These are phyloP conservation scores for Rhodotorula taiwanensis DNA, from an alignment of 768 basidiomycete species.

Conservation along the genomic window DNA sequence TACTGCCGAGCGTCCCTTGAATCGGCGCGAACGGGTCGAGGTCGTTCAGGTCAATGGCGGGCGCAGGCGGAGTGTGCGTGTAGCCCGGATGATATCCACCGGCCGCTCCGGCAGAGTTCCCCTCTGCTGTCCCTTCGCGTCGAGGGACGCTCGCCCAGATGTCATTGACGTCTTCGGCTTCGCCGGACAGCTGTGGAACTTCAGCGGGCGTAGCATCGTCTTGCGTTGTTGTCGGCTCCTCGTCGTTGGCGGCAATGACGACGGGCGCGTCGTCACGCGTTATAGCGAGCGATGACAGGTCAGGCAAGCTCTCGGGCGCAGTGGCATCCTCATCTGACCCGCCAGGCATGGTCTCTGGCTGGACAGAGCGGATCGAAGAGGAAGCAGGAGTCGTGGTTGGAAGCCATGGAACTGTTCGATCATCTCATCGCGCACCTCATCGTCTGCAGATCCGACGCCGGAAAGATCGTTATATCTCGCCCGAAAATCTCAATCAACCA, in stretches of 20 bases:
- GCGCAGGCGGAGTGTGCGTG: neutral
- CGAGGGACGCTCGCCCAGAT: constrained; percentile 22
- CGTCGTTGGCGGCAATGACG: neutral
- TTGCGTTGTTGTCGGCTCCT: neutral
- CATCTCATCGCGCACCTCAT: too few species aligned
- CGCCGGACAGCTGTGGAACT: too few species aligned
- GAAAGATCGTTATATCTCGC: too few species aligned
- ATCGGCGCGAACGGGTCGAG: constrained; percentile 15
- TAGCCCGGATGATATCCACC: constrained; percentile 15
- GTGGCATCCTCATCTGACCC: neutral
- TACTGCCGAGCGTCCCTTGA: constrained; percentile 3
- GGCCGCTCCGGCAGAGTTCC: neutral
- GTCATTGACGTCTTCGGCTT: neutral
- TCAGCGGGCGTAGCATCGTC: too few species aligned
- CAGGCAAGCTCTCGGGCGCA: neutral
- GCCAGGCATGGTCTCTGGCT: neutral
- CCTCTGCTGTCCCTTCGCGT: neutral
- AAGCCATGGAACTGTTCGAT: too few species aligned
- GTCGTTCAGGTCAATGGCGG: constrained; percentile 2
- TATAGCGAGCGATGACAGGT: constrained; percentile 4
- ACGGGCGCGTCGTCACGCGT: neutral
- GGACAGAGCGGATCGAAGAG: neutral
- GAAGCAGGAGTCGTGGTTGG: too few species aligned
- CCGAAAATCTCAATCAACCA: neutral
- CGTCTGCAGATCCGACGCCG: too few species aligned